These are phyloP conservation scores for Zoysia japonica DNA, from an alignment of 176 grass and related monocot genomes.

Conservation along the genomic window DNA sequence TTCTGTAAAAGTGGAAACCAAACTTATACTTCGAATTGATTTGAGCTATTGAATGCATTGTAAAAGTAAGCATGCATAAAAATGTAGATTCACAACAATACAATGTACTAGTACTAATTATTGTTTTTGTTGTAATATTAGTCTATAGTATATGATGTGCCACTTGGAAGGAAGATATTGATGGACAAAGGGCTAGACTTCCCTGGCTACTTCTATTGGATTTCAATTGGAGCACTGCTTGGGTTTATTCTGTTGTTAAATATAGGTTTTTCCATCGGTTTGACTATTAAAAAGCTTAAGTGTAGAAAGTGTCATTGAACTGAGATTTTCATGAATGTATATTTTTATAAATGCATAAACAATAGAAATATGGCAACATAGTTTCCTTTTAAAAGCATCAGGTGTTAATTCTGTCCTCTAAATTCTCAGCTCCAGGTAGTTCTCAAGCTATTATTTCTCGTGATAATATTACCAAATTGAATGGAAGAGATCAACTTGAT, in stretches of 20 bases:
- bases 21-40: not conserved
- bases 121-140: slow-evolving; percentile 14
- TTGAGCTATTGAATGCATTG: not conserved
- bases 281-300: slow-evolving; percentile 68
- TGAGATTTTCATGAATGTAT: no score
- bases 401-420: not conserved
- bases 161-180: slow-evolving; percentile 58
- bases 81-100: not conserved
- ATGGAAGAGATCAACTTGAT: slow-evolving; percentile 23
- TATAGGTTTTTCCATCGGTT: slow-evolving; percentile 55
- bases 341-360: not conserved
- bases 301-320: not conserved
- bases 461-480: slow-evolving; percentile 42
- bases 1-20: not conserved
- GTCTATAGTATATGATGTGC: slow-evolving; percentile 42
- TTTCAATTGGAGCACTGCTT: slow-evolving; percentile 71
- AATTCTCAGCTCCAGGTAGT: slow-evolving; percentile 46
- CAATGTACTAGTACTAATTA: not conserved
- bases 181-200: slow-evolving; percentile 68
- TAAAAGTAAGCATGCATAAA: not conserved
- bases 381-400: not conserved
- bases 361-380: not conserved
- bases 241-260: slow-evolving; percentile 67
- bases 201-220: slow-evolving; percentile 69
- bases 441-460: slow-evolving; percentile 59